Evolutionary conservation across 2,329 filamentous ascomycete genomes (phyloP).

Genomic region (Lecanicillium sp.): DNA sequence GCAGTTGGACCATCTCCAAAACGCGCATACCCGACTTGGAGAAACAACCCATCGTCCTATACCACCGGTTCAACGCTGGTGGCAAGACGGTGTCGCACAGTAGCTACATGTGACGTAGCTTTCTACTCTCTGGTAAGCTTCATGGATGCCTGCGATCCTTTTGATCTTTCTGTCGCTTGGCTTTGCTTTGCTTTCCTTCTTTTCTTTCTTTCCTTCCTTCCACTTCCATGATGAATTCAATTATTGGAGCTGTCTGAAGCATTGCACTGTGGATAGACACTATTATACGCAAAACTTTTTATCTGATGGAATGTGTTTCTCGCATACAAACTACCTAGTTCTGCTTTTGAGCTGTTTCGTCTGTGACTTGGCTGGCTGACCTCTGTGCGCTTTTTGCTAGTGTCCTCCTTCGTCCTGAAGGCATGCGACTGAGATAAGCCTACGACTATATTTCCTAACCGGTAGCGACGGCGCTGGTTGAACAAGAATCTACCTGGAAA

Average conservation of each 20-base stretch:
- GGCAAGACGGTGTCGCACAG: slow-evolving; percentile 3
- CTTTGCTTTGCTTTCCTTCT: slow-evolving; percentile 1
- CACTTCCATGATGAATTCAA: slow-evolving; percentile 34
- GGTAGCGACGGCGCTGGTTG: background rate
- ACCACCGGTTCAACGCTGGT: slow-evolving; percentile 6
- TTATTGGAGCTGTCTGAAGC: slow-evolving; percentile 75
- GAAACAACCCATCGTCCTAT: slow-evolving; percentile 2
- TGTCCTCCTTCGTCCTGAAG: slow-evolving; percentile 6
- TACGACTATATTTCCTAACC: slow-evolving; percentile 8
- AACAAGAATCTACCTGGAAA: slow-evolving; percentile 1
- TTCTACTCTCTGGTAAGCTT: slow-evolving; percentile 14
- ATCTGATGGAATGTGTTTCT: slow-evolving; percentile 22
- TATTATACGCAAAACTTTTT: slow-evolving; percentile 45
- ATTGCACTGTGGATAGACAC: slow-evolving; percentile 49
- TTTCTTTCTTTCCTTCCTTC: background rate
- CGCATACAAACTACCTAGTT: background rate
- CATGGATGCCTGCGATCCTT: no score
- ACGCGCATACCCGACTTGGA: no score
- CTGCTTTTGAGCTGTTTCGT: background rate
- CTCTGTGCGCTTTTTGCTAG: slow-evolving; percentile 2
- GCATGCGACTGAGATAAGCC: slow-evolving; percentile 4
- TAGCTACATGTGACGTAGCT: slow-evolving; percentile 3
- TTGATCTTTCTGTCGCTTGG: background rate
- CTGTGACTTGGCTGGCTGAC: slow-evolving; percentile 3
- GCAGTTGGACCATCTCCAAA: no score